These are phyloP conservation scores for Cynanchum wilfordii DNA, from an alignment of 257 asterid species.

Conservation along the genomic window DNA sequence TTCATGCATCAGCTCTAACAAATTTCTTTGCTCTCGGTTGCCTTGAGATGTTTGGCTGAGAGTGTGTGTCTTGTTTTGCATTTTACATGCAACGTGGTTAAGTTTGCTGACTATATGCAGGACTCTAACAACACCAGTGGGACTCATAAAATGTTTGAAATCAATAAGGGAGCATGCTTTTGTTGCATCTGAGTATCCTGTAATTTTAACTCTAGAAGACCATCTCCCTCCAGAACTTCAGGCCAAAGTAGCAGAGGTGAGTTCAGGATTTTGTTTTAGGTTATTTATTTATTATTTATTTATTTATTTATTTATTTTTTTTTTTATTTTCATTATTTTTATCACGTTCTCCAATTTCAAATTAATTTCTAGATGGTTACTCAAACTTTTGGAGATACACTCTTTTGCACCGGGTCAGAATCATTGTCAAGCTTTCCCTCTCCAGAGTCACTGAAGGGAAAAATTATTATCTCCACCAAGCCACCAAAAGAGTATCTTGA, in stretches of 20 bases:
- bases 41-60: neutral
- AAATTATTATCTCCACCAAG: conserved; percentile 64
- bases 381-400: conserved; percentile 43
- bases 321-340: neutral
- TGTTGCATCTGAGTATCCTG: conserved; percentile 66
- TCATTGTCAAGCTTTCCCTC: conserved; percentile 54
- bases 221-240: conserved; percentile 74
- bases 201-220: conserved; percentile 72
- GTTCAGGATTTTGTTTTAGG: neutral
- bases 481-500: conserved; percentile 66
- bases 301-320: no score
- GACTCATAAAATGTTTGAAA: conserved; percentile 53
- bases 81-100: neutral
- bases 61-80: neutral
- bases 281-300: no score
- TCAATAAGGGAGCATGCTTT: conserved; percentile 69
- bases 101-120: conserved; percentile 25
- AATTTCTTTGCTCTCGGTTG: neutral
- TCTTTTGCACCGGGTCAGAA: conserved; percentile 41
- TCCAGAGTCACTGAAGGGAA: conserved; percentile 53
- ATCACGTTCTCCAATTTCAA: neutral
- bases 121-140: conserved; percentile 70
- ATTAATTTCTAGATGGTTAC: conserved; percentile 50
- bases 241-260: conserved; percentile 70
- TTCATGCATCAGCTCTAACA: neutral